A percentile compares a stretch with the other conserved stretches of the same genome.
These are phyloP conservation scores for Scenedesmus sp. DNA, from an alignment of 163 green algal genomes.

Conservation along the genomic window DNA sequence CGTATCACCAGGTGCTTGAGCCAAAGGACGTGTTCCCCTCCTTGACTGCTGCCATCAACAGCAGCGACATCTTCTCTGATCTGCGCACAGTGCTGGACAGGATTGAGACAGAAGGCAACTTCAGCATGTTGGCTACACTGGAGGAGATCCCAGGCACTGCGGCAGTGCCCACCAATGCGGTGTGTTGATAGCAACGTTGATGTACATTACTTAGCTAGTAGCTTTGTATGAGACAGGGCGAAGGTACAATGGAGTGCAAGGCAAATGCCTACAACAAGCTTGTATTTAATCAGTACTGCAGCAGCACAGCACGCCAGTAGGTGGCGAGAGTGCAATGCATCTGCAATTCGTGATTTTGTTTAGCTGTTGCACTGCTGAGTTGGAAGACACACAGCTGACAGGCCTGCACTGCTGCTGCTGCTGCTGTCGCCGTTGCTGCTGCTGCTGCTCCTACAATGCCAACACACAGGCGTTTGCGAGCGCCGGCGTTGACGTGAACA, in stretches of 20 bases:
- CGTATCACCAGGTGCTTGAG: neutral
- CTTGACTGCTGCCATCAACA: constrained; percentile 18
- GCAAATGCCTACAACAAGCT: no score
- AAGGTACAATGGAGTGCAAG: no score
- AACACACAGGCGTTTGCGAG: constrained; percentile 10
- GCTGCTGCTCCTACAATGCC: neutral
- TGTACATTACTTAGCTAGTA: neutral
- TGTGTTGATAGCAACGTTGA: neutral
- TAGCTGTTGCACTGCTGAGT: neutral
- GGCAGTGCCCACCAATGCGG: constrained; percentile 22
- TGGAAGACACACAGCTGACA: neutral
- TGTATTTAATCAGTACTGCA: neutral
- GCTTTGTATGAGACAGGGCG: no score
- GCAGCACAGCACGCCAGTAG: neutral
- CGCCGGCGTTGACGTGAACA: neutral
- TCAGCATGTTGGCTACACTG: constrained; percentile 22
- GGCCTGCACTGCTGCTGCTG: neutral
- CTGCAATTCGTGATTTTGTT: neutral
- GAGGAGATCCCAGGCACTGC: constrained; percentile 12
- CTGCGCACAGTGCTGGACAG: neutral
- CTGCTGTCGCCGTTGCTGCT: constrained; percentile 9
- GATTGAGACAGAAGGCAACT: constrained; percentile 25
- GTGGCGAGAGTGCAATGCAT: no score
- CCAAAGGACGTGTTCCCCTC: constrained; percentile 30
- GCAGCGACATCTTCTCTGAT: neutral